A percentile compares a stretch with the other conserved stretches of the same genome.
Evolutionary conservation across 257 asterid species (phyloP).

Genomic region (Gentiana macrophylla): DNA sequence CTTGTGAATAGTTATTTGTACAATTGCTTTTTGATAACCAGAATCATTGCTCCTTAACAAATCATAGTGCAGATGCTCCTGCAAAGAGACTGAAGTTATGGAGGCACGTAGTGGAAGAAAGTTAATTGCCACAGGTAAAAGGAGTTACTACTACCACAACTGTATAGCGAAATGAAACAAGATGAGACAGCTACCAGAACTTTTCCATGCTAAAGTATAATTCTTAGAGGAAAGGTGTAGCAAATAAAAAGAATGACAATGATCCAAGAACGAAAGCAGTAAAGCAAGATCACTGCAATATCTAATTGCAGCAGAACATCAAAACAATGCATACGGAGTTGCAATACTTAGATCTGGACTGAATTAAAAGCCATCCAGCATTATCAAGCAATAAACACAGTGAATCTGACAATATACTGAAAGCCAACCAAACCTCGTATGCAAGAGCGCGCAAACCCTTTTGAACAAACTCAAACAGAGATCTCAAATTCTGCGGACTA

Average conservation of each 20-base stretch:
- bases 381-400: background rate
- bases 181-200: background rate
- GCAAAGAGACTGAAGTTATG: background rate
- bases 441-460: slow-evolving; percentile 67
- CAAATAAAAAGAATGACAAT: background rate
- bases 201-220: background rate
- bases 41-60: slow-evolving; percentile 4
- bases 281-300: background rate
- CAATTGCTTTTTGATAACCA: slow-evolving; percentile 2
- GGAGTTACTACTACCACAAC: background rate
- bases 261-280: background rate
- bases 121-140: background rate
- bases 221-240: background rate
- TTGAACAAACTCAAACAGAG: slow-evolving; percentile 66
- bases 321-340: background rate
- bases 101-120: background rate
- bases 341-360: background rate
- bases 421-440: slow-evolving; percentile 35
- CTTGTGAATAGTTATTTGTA: slow-evolving; percentile 8
- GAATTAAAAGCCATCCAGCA: background rate
- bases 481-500: slow-evolving; percentile 66
- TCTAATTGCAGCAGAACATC: background rate
- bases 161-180: background rate
- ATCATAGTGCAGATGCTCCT: slow-evolving; percentile 9
- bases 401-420: background rate